These are phyloP conservation scores for Thozetella sp. DNA, from an alignment of 495 filamentous ascomycete species.

Conservation along the genomic window DNA sequence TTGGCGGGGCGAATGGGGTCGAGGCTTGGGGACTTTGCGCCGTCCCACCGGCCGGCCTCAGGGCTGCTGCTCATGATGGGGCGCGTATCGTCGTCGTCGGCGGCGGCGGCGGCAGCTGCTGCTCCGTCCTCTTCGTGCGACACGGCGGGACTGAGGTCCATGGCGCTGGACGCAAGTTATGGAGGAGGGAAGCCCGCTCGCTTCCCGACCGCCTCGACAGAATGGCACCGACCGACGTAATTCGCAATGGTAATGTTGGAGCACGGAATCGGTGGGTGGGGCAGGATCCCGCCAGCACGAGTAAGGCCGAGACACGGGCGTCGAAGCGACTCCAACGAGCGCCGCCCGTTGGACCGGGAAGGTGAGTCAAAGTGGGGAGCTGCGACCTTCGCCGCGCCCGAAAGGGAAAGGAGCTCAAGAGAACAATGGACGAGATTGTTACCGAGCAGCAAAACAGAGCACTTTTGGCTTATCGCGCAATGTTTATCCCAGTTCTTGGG, in stretches of 20 bases:
- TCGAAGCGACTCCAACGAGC: too few species aligned
- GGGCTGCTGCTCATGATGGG: not conserved
- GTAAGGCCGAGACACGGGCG: not conserved
- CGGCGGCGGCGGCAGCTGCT: too few species aligned
- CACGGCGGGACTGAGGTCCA: not conserved
- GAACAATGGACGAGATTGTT: too few species aligned
- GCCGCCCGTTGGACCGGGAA: too few species aligned
- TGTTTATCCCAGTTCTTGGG: too few species aligned
- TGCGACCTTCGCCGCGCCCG: too few species aligned
- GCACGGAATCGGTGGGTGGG: not conserved
- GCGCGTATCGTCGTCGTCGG: not conserved
- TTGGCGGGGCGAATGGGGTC: not conserved
- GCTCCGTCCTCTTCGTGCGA: too few species aligned
- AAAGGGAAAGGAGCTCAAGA: too few species aligned
- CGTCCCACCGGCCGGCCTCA: not conserved
- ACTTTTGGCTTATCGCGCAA: too few species aligned
- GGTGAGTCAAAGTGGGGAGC: too few species aligned
- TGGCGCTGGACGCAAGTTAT: not conserved
- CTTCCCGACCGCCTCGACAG: not conserved
- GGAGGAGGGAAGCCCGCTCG: not conserved
- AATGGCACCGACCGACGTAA: not conserved
- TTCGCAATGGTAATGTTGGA: not conserved
- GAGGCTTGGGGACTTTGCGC: not conserved
- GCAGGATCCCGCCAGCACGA: not conserved
- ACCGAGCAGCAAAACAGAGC: too few species aligned